Conservation (phyloP, 441 rosid genomes). For the Corymbia citriodora region DNA sequence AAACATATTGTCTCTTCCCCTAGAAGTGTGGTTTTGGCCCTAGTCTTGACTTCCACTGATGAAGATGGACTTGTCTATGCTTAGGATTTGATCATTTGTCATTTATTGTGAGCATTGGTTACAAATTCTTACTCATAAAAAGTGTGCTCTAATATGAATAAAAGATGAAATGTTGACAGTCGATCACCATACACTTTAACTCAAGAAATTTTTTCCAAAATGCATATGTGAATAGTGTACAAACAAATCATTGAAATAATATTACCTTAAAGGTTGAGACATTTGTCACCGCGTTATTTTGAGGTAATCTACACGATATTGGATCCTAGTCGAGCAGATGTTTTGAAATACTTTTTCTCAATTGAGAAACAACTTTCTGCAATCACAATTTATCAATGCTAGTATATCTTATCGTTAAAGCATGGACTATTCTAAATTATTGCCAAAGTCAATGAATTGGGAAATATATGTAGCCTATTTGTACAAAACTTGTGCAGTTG, state of each 20-base stretch:
- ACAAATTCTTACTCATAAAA: neutral
- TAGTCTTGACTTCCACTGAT: neutral
- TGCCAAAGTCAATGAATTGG: neutral
- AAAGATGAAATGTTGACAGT: neutral
- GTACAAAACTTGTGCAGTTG: neutral
- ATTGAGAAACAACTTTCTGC: neutral
- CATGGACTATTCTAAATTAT: neutral
- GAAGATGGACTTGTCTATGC: neutral
- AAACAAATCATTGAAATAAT: neutral
- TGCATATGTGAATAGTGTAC: neutral
- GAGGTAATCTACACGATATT: neutral
- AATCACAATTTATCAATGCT: neutral
- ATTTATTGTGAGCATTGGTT: neutral
- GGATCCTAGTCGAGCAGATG: fast-evolving
- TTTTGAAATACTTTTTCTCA: neutral
- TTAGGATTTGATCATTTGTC: neutral
- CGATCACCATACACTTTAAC: neutral
- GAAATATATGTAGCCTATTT: neutral
- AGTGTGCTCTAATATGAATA: neutral
- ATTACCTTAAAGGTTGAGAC: neutral
- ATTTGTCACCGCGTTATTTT: neutral
- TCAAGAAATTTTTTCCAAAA: neutral
- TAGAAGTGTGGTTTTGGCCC: neutral
- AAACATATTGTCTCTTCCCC: neutral
- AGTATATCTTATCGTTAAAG: neutral